Base-by-base conservation (phyloP, 495 filamentous ascomycete genomes). In the Aspergillus campestris region DNA sequence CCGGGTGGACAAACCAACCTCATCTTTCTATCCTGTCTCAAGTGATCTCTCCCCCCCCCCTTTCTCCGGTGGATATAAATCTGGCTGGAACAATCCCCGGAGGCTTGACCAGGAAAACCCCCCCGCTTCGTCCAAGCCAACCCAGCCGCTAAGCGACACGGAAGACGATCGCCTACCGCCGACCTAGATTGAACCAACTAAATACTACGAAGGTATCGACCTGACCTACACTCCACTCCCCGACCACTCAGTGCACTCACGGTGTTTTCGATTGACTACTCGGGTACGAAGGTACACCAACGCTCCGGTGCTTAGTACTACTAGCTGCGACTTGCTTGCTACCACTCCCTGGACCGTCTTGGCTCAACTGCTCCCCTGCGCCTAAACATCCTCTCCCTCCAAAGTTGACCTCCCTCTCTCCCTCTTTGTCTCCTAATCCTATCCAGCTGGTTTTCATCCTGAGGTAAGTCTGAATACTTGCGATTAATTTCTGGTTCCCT, bases 131-230 rank as follows among this genome's bases (percentile, higher is more conserved):
- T 24, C 18, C 18, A 4, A 24, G 18, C 18, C 36, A 45, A 53
- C 35, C 49, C 48, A 59, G 55, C 61, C 59, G 66, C 67, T 70
- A 69, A 70, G 66, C 66, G 68, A 70, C 68, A 69, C 65, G 60
- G 65, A 67, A 57, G 56, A 48, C 53, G 56, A 66, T 66, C 60
- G 51, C 55, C 49, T 57, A 56, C 50, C 58, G 58, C 56, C 51
- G 57, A 57, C 51, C 59, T 24, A 24, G 18, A 24, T 24, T 24
- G 18, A 24, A 24, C 18, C 18, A 24, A 24, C 18, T 24, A 24
- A 24, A 24, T 24, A 24, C 18, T 24, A 24, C 4, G 1, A 4
- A 24, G 18, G n/a, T n/a, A n/a, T n/a, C n/a, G n/a, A n/a, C 18
- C 18, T 24, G 18, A 24, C 18, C 18, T 24, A 2, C 18, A 24